Percentiles rank a stretch among this genome's conserved stretches.
These are phyloP conservation scores for Chlorella sp. DNA, from an alignment of 139 green algal species.

Conservation along the genomic window DNA sequence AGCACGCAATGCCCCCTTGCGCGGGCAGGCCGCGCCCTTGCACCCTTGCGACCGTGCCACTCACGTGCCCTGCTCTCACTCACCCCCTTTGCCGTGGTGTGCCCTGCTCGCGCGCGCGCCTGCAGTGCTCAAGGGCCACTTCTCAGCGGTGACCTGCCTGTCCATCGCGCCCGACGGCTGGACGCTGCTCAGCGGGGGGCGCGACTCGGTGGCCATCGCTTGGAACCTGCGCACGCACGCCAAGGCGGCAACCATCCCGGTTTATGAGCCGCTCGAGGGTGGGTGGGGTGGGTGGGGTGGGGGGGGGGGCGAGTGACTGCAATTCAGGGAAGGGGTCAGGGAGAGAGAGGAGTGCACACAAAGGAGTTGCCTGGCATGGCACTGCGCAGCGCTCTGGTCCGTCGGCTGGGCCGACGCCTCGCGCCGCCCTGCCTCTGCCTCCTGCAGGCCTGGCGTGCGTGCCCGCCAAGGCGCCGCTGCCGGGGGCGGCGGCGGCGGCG, in stretches of 20 bases:
- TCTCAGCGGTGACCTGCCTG: constrained; percentile 83
- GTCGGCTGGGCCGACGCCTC: background rate
- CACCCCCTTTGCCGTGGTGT: too few relatives aligned
- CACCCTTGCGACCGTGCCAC: too few relatives aligned
- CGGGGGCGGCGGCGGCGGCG: constrained; percentile 26
- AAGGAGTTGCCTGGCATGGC: background rate
- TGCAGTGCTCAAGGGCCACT: constrained; percentile 68
- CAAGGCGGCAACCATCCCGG: constrained; percentile 72
- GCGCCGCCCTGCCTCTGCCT: background rate
- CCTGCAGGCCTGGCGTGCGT: constrained; percentile 40
- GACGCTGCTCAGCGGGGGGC: constrained; percentile 57
- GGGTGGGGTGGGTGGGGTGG: background rate
- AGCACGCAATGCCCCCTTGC: background rate
- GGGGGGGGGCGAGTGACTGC: background rate
- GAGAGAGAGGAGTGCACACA: background rate
- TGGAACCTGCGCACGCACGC: constrained; percentile 76
- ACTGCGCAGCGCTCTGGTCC: too few relatives aligned
- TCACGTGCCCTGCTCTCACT: background rate
- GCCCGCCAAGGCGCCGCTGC: constrained; percentile 39
- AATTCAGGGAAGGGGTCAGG: too few relatives aligned
- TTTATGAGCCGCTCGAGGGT: constrained; percentile 90
- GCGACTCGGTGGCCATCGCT: constrained; percentile 75
- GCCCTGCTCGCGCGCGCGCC: background rate
- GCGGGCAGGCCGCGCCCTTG: too few relatives aligned
- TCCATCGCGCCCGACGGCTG: constrained; percentile 73